These are phyloP conservation scores for Colletotrichum shisoi DNA, from an alignment of 2,329 filamentous ascomycete genomes.

Conservation along the genomic window DNA sequence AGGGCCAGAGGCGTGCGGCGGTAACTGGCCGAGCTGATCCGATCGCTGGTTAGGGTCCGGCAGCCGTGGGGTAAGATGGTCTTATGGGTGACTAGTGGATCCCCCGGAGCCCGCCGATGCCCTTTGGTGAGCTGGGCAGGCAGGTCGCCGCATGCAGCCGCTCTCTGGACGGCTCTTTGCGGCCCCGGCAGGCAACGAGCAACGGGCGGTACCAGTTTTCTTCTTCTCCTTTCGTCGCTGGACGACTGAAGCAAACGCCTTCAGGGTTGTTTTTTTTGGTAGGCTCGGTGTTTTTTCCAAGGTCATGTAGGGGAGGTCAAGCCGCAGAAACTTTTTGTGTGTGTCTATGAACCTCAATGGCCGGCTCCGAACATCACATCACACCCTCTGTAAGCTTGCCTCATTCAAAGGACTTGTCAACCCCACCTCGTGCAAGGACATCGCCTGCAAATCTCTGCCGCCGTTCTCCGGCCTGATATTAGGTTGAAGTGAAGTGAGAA, in stretches of 20 bases:
- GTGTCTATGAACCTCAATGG: neutral
- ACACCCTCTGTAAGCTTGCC: neutral
- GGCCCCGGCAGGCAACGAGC: conserved; percentile 19
- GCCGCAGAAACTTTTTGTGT: neutral
- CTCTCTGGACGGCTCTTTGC: conserved; percentile 30
- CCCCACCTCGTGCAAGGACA: conserved; percentile 24
- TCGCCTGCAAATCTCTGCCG: conserved; percentile 17
- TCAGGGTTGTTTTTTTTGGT: conserved; percentile 6
- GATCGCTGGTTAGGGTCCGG: conserved; percentile 37
- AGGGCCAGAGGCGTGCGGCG: neutral
- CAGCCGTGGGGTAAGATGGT: conserved; percentile 36
- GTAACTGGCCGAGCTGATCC: conserved; percentile 33
- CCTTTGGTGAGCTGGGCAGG: conserved; percentile 38
- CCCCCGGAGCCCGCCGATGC: conserved; percentile 47
- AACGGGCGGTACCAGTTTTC: conserved; percentile 1
- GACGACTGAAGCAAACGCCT: conserved; percentile 8
- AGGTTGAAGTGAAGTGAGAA: conserved; percentile 25
- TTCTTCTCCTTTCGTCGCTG: neutral
- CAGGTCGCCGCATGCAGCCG: conserved; percentile 37
- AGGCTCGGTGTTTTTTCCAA: conserved; percentile 8
- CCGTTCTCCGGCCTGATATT: conserved; percentile 21
- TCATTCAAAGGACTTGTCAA: neutral
- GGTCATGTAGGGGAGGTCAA: neutral
- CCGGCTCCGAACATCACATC: neutral
- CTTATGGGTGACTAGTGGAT: conserved; percentile 37